These are phyloP conservation scores for Pythium grandisporangium DNA, from an alignment of 352 stramenopile species.

Conservation along the genomic window DNA sequence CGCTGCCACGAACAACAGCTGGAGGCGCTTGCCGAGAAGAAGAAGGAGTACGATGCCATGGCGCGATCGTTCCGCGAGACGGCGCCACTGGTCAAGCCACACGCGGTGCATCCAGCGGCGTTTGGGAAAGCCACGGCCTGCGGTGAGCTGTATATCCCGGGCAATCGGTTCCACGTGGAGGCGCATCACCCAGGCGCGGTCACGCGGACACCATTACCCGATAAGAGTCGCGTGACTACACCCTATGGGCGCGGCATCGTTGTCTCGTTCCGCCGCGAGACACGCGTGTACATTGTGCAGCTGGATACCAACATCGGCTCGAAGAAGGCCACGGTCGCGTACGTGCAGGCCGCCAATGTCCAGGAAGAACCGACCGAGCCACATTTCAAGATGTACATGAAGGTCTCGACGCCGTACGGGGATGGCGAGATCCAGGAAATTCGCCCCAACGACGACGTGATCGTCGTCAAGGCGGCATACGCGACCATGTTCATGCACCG, in stretches of 20 bases:
- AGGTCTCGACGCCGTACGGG: constrained; percentile 69
- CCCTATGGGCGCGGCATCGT: constrained; percentile 66
- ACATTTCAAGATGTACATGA: constrained; percentile 69
- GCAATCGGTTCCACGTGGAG: constrained; percentile 54
- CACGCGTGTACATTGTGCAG: constrained; percentile 78
- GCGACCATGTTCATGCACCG: constrained; percentile 74
- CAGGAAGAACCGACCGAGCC: constrained; percentile 58
- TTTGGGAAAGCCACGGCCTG: constrained; percentile 41
- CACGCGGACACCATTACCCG: constrained; percentile 42
- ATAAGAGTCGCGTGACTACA: constrained; percentile 69
- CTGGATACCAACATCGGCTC: constrained; percentile 45
- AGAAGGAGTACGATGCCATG: constrained; percentile 57
- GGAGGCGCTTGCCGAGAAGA: constrained; percentile 30
- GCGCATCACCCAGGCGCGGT: constrained; percentile 62
- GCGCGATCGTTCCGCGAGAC: constrained; percentile 54
- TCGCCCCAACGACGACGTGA: constrained; percentile 47
- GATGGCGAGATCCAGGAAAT: constrained; percentile 55
- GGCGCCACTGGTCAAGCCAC: constrained; percentile 33
- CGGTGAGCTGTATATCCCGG: constrained; percentile 65
- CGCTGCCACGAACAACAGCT: constrained; percentile 31
- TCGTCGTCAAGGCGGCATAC: constrained; percentile 58
- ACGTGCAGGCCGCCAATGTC: constrained; percentile 55
- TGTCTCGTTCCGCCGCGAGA: constrained; percentile 56
- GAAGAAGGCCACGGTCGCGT: constrained; percentile 58
- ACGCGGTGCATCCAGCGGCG: constrained; percentile 48